These are phyloP conservation scores for Cryphonectria parasitica DNA, from an alignment of 2,329 filamentous ascomycete genomes.

Conservation along the genomic window DNA sequence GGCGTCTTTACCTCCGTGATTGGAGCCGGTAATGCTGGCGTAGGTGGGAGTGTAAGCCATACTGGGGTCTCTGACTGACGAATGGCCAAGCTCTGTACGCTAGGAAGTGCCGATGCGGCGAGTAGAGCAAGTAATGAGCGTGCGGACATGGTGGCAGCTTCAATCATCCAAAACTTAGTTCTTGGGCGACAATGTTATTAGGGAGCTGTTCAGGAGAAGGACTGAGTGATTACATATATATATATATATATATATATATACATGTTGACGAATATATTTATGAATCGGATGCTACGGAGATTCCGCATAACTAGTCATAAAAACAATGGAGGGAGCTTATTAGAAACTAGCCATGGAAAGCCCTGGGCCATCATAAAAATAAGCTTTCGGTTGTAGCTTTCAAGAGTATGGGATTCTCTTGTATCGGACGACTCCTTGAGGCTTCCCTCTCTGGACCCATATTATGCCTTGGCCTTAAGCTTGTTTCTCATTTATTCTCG, in stretches of 20 bases:
- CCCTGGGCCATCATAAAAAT: neutral
- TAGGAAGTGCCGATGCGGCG: neutral
- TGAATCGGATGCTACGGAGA: neutral
- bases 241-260: no score
- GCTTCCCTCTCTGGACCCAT: neutral
- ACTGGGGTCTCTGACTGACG: neutral
- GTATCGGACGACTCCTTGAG: no score
- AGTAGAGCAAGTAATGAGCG: neutral
- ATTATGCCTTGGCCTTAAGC: neutral
- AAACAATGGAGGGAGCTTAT: neutral
- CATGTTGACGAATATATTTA: neutral
- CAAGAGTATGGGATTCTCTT: neutral
- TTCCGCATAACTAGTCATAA: neutral
- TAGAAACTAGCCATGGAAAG: no score
- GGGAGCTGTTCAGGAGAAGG: neutral
- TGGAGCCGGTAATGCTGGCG: neutral
- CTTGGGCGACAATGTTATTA: neutral
- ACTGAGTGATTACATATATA: neutral
- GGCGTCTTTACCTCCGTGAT: neutral
- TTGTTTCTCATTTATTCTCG: neutral
- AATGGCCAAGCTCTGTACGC: neutral
- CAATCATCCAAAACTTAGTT: neutral
- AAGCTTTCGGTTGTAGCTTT: conserved; percentile 1
- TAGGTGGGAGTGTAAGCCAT: conserved; percentile 4
- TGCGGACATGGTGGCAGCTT: neutral